A percentile compares a stretch with the other conserved stretches of the same genome.
phyloP scores from a whole-genome alignment of 768 basidiomycete genomes.

The Pisolithus albus region DNA sequence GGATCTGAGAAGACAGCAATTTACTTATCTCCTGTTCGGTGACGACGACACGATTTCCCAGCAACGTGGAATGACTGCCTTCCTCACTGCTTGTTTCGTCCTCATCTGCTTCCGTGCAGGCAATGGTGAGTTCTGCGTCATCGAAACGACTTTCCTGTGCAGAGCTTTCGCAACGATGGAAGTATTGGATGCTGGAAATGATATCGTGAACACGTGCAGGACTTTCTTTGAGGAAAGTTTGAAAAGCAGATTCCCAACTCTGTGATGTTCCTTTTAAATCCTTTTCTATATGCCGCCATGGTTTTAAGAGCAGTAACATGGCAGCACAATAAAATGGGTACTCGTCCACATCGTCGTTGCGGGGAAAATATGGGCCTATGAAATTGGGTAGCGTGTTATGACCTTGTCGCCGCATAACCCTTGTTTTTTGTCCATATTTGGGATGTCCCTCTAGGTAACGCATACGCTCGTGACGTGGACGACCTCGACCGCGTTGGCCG shows the following conservation, averaged over 20 bases:
- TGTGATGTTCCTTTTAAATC: constrained; percentile 29
- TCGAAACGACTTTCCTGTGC: neutral
- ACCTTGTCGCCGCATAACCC: constrained; percentile 14
- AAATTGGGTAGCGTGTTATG: constrained; percentile 33
- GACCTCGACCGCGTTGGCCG: too few relatives aligned
- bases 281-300: constrained; percentile 21
- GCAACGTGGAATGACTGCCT: too few relatives aligned
- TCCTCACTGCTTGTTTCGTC: too few relatives aligned
- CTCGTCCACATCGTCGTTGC: constrained; percentile 15
- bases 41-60: too few relatives aligned
- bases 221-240: constrained; percentile 4
- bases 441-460: constrained; percentile 16
- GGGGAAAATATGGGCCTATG: constrained; percentile 32
- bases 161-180: constrained; percentile 16
- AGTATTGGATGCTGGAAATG: constrained; percentile 29
- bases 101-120: too few relatives aligned
- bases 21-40: too few relatives aligned
- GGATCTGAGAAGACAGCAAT: too few relatives aligned
- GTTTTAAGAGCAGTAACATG: constrained; percentile 31
- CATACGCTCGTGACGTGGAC: constrained; percentile 4
- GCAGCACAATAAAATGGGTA: constrained; percentile 29
- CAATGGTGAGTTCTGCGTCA: too few relatives aligned
- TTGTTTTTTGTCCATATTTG: neutral
- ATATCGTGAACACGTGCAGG: constrained; percentile 1
- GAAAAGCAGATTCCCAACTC: constrained; percentile 21